Evolutionary conservation across 208 protist genomes (phyloP), one percentile per base, ranked within the genome.

Genomic region (Wallacemonas sp.): DNA sequence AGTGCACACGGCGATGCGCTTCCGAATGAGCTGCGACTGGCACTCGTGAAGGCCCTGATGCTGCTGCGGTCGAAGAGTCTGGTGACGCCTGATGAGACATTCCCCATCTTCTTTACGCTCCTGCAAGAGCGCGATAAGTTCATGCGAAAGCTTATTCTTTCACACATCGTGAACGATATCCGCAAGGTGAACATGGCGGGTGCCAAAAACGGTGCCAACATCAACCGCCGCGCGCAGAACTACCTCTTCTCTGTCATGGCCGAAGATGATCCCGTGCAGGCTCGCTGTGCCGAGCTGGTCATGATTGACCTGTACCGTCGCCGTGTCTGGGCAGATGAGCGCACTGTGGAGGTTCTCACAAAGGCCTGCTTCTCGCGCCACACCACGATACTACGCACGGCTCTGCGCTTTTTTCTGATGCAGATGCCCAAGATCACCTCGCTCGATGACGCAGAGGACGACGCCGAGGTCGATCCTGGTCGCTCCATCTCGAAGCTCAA

Each of bases 251-350:
- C 74, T 1, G 91, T 99, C 53, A 91, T 99, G 80, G 73, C 82
- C 30, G 96, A 99, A 39, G 84, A 93, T 38, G 93, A 96, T 66
- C 72, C 87, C 12, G 77, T 96, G 12, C 97, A 98, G 69, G 95
- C 97, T 2, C 84, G 96, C 1, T 97, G 97, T 66, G 96, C 96
- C 11, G 86, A 99, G 42, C 88, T 97, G 56, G 93, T 99, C 24
- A 98, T 99, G 92, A 97, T 99, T 60, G 95, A 98, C 62, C 85
- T 99, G 22, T 99, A 99, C 83, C 86, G 93, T n/a, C 91, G 96
- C 36, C 83, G 95, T 22, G 88, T 99, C 28, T 99, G 97, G 97
- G 86, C 77, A 44, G 84, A 94, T 68, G 86, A 96, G 75, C 84
- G 91, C 19, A 97, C 81, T 17, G 98, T 99, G 8, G 98, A 99